phyloP scores from a whole-genome alignment of 2,329 filamentous ascomycete genomes.

The Neoarthrinium moseri region DNA sequence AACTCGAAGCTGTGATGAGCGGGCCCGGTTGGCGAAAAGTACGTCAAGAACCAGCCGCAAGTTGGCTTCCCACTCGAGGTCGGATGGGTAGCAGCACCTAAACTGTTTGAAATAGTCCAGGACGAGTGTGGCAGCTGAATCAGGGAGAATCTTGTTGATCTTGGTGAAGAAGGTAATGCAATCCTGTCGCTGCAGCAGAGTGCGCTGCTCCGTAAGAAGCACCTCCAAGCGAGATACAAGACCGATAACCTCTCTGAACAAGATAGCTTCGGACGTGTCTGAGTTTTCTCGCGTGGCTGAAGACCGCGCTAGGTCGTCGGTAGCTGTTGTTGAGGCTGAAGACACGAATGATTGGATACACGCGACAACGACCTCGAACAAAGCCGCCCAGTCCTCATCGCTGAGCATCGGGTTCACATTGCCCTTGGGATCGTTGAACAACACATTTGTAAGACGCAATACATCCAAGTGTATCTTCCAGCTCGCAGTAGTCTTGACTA shows the following conservation, averaged over 20 bases:
- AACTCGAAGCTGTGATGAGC: conserved; percentile 62
- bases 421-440: conserved; percentile 52
- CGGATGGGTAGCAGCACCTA: conserved; percentile 70
- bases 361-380: conserved; percentile 58
- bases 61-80: conserved; percentile 66
- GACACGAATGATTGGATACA: conserved; percentile 43
- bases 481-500: conserved; percentile 43
- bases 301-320: conserved; percentile 20
- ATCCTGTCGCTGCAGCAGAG: conserved; percentile 63
- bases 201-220: conserved; percentile 41
- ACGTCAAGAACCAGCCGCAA: conserved; percentile 57
- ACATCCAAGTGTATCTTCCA: conserved; percentile 45
- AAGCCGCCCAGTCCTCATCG: conserved; percentile 64
- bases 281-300: conserved; percentile 24
- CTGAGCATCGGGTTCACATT: conserved; percentile 55
- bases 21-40: conserved; percentile 61
- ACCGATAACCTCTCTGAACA: conserved; percentile 40
- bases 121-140: conserved; percentile 62
- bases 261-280: conserved; percentile 35
- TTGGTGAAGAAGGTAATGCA: conserved; percentile 66
- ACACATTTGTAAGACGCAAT: conserved; percentile 52
- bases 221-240: conserved; percentile 53
- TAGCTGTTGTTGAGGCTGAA: conserved; percentile 15
- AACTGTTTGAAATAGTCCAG: conserved; percentile 69
- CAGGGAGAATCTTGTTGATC: conserved; percentile 61